Base-by-base conservation (phyloP, 139 green algal genomes). In the Choricystis sp. region DNA sequence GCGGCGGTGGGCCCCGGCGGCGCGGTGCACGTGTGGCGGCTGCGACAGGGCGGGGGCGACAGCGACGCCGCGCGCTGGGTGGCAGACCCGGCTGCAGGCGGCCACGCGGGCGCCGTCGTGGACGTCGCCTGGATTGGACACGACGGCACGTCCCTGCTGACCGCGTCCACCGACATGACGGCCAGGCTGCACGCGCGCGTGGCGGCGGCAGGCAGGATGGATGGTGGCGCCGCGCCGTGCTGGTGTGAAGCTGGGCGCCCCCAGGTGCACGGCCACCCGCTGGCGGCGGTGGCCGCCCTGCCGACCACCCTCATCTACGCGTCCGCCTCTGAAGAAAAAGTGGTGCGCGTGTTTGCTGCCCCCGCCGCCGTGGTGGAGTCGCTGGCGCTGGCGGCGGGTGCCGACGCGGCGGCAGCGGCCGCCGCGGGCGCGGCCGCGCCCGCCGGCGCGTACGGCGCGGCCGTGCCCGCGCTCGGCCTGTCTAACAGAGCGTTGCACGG, bases 221-320 rank as follows among this genome's bases (percentile, higher is more conserved):
- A 40, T 69, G 79, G 62, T 3, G 4, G 4, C n/a, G 23, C 22
- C 40, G 29, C 22, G 20, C 19, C n/a, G 14, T 31, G 24, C 24
- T 98, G 90, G 90, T 91, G 81, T 55, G 90, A 98, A 75, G 68
- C 96, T 25, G 92, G 92, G 4, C 66, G 92, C 2, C 85, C 92
- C 29, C 79, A 95, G 85, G 79, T 98, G 31, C 92, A 98, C 73
- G 92, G 92, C 21, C 92, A 98, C 69, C 88, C 96, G 72, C 93
- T 98, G 59, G 79, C 59, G 57, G 85, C 81, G 57, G 23, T 92
- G 0, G 19, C 56, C 77, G 31, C 84, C 29, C 57, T 56, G 25
- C 56, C 49, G 24, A 23, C 29, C 3, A 27, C 26, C n/a, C 48
- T 67, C 49, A 56, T 75, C 20, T 96, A 87, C 55, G 86, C 82